A percentile compares a stretch with the other conserved stretches of the same genome.
These are phyloP conservation scores for Gentiana straminea DNA, from an alignment of 257 asterid species.

Conservation along the genomic window DNA sequence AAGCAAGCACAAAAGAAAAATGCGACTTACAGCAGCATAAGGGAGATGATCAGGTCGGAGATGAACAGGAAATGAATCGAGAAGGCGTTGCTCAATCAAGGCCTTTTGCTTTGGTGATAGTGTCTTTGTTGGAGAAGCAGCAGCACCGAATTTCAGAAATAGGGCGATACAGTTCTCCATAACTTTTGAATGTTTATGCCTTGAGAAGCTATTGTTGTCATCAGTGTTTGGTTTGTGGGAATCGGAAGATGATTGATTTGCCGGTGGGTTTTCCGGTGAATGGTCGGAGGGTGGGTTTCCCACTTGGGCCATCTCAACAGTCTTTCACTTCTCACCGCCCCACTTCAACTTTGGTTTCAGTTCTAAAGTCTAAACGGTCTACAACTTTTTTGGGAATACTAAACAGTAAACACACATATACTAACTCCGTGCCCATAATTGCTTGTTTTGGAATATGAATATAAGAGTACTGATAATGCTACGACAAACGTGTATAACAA, in stretches of 20 bases:
- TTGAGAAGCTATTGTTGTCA: not conserved
- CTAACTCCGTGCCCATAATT: no score
- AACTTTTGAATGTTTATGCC: constrained; percentile 12
- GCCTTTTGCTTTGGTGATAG: constrained; percentile 18
- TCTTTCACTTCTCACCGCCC: no score
- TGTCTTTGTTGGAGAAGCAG: constrained; percentile 18
- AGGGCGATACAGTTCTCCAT: constrained; percentile 24
- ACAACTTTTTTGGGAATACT: no score
- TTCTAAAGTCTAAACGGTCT: no score
- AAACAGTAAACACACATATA: no score
- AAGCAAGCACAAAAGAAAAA: not conserved
- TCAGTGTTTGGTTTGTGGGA: not conserved
- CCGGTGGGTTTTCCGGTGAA: constrained; percentile 7
- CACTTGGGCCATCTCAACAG: not conserved
- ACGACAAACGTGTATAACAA: no score
- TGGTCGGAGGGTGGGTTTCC: constrained; percentile 1
- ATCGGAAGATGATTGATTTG: not conserved
- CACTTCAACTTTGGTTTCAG: no score
- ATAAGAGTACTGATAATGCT: no score
- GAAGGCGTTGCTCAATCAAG: constrained; percentile 22
- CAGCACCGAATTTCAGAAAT: constrained; percentile 20
- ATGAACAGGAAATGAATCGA: constrained; percentile 18
- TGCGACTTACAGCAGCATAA: constrained; percentile 36
- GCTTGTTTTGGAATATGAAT: no score
- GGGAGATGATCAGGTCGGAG: constrained; percentile 54